phyloP scores from a whole-genome alignment of 768 basidiomycete genomes.

The Boletus fagicola region DNA sequence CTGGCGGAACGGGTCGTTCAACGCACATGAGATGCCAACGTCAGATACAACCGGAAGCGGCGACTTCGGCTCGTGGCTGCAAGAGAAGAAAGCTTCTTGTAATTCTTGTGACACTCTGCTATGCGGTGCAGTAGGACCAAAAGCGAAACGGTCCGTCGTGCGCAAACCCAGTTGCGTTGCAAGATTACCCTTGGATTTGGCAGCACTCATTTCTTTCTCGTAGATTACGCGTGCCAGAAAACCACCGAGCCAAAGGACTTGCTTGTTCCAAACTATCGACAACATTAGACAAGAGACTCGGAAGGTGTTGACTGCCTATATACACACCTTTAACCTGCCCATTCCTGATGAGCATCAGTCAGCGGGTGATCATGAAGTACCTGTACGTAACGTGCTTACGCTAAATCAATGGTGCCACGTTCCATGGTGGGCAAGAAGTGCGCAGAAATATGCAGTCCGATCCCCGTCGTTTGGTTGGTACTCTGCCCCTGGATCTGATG shows the following conservation, averaged over 20 bases:
- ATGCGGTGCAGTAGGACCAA: conserved; percentile 29
- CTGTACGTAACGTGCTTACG: conserved; percentile 44
- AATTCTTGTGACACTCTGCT: conserved; percentile 13
- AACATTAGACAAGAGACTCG: not conserved
- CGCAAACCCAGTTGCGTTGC: conserved; percentile 48
- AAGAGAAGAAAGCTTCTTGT: conserved; percentile 18
- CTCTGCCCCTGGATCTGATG: too few species aligned
- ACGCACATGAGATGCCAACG: conserved; percentile 1
- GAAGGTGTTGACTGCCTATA: not conserved
- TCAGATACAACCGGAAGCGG: conserved; percentile 18
- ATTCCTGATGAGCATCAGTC: conserved; percentile 50
- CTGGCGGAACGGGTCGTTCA: conserved; percentile 4
- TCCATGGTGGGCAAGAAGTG: conserved; percentile 95
- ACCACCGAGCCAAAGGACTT: conserved; percentile 81
- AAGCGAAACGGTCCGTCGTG: conserved; percentile 84
- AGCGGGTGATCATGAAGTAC: not conserved
- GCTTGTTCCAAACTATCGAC: conserved; percentile 78
- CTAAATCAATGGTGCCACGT: conserved; percentile 85
- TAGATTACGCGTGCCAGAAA: conserved; percentile 80
- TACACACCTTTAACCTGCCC: conserved; percentile 72
- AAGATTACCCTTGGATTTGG: not conserved
- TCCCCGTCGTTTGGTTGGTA: too few species aligned
- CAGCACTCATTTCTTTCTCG: conserved; percentile 62
- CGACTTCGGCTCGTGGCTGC: not conserved
- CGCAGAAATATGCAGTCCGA: conserved; percentile 56